Base-by-base conservation (phyloP, 208 protist species). In the Crithidia brevicula region DNA sequence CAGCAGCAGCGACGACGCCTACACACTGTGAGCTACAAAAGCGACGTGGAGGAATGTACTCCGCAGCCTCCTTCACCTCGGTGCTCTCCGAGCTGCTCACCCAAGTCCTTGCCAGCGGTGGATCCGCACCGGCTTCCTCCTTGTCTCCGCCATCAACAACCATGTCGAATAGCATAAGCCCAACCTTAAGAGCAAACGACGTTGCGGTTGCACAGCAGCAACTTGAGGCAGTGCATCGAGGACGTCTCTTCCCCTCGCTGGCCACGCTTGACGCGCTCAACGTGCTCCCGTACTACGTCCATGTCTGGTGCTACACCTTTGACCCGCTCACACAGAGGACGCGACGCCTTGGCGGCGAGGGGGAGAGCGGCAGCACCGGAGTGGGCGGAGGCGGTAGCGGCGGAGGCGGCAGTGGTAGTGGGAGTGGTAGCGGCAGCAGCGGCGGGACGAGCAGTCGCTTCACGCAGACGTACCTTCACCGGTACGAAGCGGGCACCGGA, bases 281-380 rank as follows among this genome's bases (percentile, higher is more conserved):
- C 28, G 15, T 60, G 25, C 45, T 74, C 4, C 43, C 66, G 4
- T 63, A 57, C 40, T 63, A 67, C 58, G 46, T 74, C 20, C 47
- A 57, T 15, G 73, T 79, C 6, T 72, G 73, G 73, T 79, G 60
- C 60, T 79, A 79, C 52, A 63, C 56, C n/a, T 79, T 67, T 38
- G 73, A 79, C 51, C 73, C 73, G 18, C 20, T 67, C 25, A 67
- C 72, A 40, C 56, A 49, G 13, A 62, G 36, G 56, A 7, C 2
- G 40, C 56, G 27, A n/a, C 36, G 56, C 15, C 16, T 33, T 3
- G 40, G 34, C 11, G 53, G 3, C 4, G 36, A 46, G 8, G 43
- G 25, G 30, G 18, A 25, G 15, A 25, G 49, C 27, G 7, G 27
- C 28, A 16, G 33, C 6, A 50, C 8, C 11, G 11, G n/a, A n/a